Conservation (phyloP, 2,329 filamentous ascomycete genomes). For the Aspergillus tanneri region DNA sequence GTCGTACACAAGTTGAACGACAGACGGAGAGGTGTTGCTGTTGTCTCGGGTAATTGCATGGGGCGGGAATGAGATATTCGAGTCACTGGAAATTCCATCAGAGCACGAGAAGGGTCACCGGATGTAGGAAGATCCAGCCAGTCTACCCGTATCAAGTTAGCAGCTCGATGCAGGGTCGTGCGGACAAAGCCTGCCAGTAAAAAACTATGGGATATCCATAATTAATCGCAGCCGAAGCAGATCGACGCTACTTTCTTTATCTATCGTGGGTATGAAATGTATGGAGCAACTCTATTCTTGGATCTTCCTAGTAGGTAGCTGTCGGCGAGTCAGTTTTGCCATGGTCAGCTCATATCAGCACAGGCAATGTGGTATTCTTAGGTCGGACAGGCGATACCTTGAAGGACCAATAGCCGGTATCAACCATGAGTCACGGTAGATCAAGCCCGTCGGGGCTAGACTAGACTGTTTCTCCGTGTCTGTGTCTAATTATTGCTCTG, state of each 20-base stretch:
- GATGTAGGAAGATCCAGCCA: not conserved
- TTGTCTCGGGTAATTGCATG: conserved; percentile 16
- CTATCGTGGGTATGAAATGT: not conserved
- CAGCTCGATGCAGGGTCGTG: conserved; percentile 7
- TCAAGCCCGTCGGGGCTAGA: not conserved
- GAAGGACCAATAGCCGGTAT: not conserved
- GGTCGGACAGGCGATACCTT: not conserved
- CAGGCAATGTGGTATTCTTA: not conserved
- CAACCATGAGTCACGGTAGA: conserved; percentile 3
- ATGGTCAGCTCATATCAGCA: not conserved
- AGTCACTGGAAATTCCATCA: not conserved
- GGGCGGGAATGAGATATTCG: conserved; percentile 2
- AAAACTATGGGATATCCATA: not conserved
- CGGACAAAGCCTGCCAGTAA: not conserved
- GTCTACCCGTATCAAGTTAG: not conserved
- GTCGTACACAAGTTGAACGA: conserved; percentile 2
- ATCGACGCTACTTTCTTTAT: not conserved
- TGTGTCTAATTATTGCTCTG: conserved; percentile 3
- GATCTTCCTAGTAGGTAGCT: not conserved
- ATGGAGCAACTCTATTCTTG: not conserved
- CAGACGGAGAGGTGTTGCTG: conserved; percentile 1
- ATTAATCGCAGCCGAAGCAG: not conserved
- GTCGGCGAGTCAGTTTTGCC: not conserved
- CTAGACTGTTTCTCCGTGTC: conserved; percentile 3
- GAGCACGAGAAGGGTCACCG: conserved; percentile 3